Base-by-base conservation (phyloP, 169 alveolate genomes). In the Eimeria acervulina region DNA sequence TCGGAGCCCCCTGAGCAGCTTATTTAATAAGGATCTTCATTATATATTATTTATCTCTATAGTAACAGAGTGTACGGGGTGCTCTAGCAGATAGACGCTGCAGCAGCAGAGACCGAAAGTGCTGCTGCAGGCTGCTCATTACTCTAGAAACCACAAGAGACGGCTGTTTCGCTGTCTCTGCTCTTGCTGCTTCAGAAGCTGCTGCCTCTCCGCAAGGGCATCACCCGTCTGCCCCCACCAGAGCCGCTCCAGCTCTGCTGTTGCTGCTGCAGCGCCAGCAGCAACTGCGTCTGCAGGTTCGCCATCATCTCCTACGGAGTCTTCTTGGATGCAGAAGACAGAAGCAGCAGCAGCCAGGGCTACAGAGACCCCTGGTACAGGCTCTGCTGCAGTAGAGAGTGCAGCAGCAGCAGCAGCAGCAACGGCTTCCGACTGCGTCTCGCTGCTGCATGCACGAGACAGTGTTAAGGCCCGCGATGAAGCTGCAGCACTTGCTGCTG, bases 381-480 rank as follows among this genome's bases (percentile, higher is more conserved):
- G 74, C 13, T 83, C 92, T 10, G n/a, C n/a, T 52, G 92, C 92
- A 10, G 40, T 38, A 26, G 74, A 63, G 21, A 83, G 52, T 28
- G 74, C 92, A 83, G 92, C 92, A 52, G 92, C 92, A 51, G 92
- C 92, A 47, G 92, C 92, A 51, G 92, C 92, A 55, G 92, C 36
- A 3, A 38, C 26, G 0, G 92, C 74, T 28, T 83, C 92, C 26
- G 74, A 38, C 76, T 83, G 92, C 26, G 47, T 33, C 7, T 47
- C 66, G 52, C 78, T 83, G 72, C 76, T 31, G 92, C 92, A 83
- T 51, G 76, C 78, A 33, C 89, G 89, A 2, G 74, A 36, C 15
- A 40, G 6, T 7, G 74, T 68, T 5, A 52, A 78, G 28, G 92
- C 63, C 23, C 28, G 31, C 1, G 52, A 19, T 83, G 68, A 19